phyloP scores from a whole-genome alignment of 805 yeast species.

The Starmerella khaoyaiensis region DNA sequence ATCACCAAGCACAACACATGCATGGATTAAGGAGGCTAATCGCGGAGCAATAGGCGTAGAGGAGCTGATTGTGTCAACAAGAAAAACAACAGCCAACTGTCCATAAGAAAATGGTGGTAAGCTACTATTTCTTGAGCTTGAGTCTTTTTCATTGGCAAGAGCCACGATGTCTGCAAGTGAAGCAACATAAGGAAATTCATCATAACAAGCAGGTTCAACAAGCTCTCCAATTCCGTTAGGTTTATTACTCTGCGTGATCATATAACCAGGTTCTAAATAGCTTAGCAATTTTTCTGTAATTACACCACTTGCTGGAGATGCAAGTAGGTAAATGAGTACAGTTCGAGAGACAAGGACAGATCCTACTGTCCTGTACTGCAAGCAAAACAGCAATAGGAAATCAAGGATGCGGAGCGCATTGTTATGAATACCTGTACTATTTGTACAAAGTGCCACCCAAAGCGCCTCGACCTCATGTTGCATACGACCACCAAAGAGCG shows the following conservation, averaged over 20 bases:
- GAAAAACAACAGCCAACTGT: slow-evolving; percentile 70
- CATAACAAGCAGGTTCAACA: slow-evolving; percentile 17
- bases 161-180: slow-evolving; percentile 48
- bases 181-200: slow-evolving; percentile 60
- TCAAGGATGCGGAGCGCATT: slow-evolving; percentile 63
- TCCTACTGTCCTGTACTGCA: slow-evolving; percentile 53
- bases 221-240: slow-evolving; percentile 3
- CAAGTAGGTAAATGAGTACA: slow-evolving; percentile 54
- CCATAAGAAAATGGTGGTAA: slow-evolving; percentile 67
- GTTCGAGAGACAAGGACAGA: slow-evolving; percentile 74
- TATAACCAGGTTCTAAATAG: slow-evolving; percentile 68
- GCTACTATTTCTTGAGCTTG: slow-evolving; percentile 2
- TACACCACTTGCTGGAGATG: slow-evolving; percentile 41
- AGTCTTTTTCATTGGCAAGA: slow-evolving; percentile 36
- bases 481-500: slow-evolving; percentile 56
- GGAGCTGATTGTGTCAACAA: slow-evolving; percentile 64
- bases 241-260: slow-evolving; percentile 37
- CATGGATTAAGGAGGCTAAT: slow-evolving; percentile 64
- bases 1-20: slow-evolving; percentile 67
- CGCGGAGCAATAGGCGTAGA: slow-evolving; percentile 47
- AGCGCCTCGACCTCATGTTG: slow-evolving; percentile 84
- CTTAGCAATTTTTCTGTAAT: slow-evolving; percentile 47
- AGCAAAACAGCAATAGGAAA: slow-evolving; percentile 53
- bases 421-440: slow-evolving; percentile 37
- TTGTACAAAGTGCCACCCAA: slow-evolving; percentile 88